A percentile compares a stretch with the other conserved stretches of the same genome.
Conservation (phyloP, 352 stramenopile genomes). For the Phytophthora fragariaefolia region DNA sequence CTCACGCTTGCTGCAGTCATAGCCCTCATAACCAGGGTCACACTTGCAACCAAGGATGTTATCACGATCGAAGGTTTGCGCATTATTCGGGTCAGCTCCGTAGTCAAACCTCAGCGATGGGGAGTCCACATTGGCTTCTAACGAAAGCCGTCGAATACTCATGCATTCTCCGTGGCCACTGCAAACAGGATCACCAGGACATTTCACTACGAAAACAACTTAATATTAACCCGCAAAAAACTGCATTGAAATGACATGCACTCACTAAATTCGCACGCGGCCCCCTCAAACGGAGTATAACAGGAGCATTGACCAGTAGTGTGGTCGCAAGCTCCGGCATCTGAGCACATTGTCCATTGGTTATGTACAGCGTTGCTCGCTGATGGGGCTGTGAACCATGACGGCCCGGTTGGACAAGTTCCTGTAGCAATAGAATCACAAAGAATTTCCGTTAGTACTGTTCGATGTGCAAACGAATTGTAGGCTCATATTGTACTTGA, state of each 20-base stretch:
- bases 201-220: constrained; percentile 56
- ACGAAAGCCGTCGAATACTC: constrained; percentile 70
- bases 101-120: constrained; percentile 70
- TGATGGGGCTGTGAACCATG: constrained; percentile 65
- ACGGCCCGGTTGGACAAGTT: constrained; percentile 61
- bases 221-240: neutral
- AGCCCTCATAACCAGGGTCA: constrained; percentile 89
- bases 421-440: constrained; percentile 33
- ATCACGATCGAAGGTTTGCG: constrained; percentile 80
- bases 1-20: constrained; percentile 86
- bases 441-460: constrained; percentile 10
- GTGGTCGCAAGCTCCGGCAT: constrained; percentile 64
- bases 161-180: constrained; percentile 82
- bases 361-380: constrained; percentile 57
- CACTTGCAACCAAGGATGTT: constrained; percentile 90
- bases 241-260: neutral
- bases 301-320: constrained; percentile 66
- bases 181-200: constrained; percentile 56
- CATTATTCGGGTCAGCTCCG: constrained; percentile 68
- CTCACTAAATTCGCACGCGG: constrained; percentile 64
- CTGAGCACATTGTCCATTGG: constrained; percentile 62
- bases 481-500: constrained; percentile 37
- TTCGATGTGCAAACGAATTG: neutral
- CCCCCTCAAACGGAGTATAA: constrained; percentile 61
- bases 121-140: constrained; percentile 61